A percentile compares a stretch with the other conserved stretches of the same genome.
Evolutionary conservation across 106 monocot genomes (phyloP).

Genomic region (Xerophyta viscosa): DNA sequence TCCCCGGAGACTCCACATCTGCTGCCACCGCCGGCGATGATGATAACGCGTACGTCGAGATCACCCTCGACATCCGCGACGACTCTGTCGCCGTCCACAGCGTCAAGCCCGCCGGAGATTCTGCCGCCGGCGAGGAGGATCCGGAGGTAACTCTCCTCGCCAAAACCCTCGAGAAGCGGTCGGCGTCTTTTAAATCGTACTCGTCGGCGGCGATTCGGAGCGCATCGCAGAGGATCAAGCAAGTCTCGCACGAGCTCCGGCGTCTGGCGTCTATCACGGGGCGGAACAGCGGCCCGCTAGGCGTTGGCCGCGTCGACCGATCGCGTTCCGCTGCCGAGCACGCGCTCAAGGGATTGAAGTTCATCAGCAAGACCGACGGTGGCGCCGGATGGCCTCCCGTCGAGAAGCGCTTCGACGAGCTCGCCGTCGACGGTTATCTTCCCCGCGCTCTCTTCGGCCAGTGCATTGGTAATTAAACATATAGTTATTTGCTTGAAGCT

Average conservation of each 20-base stretch:
- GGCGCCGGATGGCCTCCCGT: conserved; percentile 64
- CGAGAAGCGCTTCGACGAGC: conserved; percentile 79
- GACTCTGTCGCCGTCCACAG: conserved; percentile 96
- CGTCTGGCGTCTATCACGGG: conserved; percentile 21
- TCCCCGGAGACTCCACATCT: too few species aligned
- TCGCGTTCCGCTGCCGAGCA: conserved; percentile 59
- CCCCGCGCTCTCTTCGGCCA: conserved; percentile 51
- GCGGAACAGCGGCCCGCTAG: too few species aligned
- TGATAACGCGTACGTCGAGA: conserved; percentile 75
- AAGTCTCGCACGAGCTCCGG: conserved; percentile 69
- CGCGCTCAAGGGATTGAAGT: conserved; percentile 81
- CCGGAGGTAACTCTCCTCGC: conserved; percentile 73
- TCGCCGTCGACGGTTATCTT: conserved; percentile 43
- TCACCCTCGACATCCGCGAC: conserved; percentile 87
- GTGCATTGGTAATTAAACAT: too few species aligned
- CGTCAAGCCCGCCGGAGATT: conserved; percentile 62
- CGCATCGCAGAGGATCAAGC: conserved; percentile 48
- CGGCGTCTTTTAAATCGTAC: conserved; percentile 28
- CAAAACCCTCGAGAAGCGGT: conserved; percentile 59
- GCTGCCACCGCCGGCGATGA: conserved; percentile 6
- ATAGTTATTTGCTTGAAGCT: too few species aligned
- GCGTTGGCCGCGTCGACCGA: conserved; percentile 33
- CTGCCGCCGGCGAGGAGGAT: conserved; percentile 52
- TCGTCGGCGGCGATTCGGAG: conserved; percentile 28
- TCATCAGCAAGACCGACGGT: conserved; percentile 73